phyloP scores from a whole-genome alignment of 1,284 basidiomycete genomes.

The Hemileia vastatrix region DNA sequence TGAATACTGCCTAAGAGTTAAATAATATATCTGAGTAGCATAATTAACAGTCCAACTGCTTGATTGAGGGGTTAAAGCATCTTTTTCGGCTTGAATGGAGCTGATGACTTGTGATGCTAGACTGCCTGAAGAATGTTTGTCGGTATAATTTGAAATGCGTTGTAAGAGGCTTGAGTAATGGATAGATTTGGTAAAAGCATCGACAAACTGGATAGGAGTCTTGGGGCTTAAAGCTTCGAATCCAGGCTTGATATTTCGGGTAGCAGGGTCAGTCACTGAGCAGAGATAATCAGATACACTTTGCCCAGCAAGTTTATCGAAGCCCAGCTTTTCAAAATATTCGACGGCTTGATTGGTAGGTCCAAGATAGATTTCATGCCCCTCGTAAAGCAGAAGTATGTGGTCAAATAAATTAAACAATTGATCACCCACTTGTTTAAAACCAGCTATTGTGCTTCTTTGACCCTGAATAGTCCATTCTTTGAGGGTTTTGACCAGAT shows the following conservation, averaged over 20 bases:
- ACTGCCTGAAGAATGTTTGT: conserved; percentile 11
- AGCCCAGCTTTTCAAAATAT: conserved; percentile 17
- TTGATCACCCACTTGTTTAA: conserved; percentile 11
- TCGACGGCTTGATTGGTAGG: conserved; percentile 6
- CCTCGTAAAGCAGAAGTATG: conserved; percentile 16
- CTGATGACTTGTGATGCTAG: conserved; percentile 10
- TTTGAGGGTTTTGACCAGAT: conserved; percentile 20
- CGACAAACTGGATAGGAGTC: conserved; percentile 16
- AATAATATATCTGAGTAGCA: conserved; percentile 26
- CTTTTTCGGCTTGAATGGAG: conserved; percentile 15
- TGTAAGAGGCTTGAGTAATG: conserved; percentile 5
- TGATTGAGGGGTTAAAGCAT: conserved; percentile 7
- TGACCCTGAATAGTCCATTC: conserved; percentile 13
- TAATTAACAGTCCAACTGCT: conserved; percentile 31
- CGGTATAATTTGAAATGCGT: conserved; percentile 15
- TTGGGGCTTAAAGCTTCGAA: neutral
- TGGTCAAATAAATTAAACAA: conserved; percentile 16
- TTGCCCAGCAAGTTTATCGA: conserved; percentile 1
- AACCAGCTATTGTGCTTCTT: conserved; percentile 7
- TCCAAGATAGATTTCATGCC: conserved; percentile 21
- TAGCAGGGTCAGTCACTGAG: conserved; percentile 18
- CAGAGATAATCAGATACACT: conserved; percentile 20
- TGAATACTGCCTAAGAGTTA: conserved; percentile 34
- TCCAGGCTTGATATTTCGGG: neutral
- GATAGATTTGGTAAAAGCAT: conserved; percentile 7